Evolutionary conservation across 2,329 filamentous ascomycete species (phyloP).

Genomic region (Coniochaeta pulveracea): DNA sequence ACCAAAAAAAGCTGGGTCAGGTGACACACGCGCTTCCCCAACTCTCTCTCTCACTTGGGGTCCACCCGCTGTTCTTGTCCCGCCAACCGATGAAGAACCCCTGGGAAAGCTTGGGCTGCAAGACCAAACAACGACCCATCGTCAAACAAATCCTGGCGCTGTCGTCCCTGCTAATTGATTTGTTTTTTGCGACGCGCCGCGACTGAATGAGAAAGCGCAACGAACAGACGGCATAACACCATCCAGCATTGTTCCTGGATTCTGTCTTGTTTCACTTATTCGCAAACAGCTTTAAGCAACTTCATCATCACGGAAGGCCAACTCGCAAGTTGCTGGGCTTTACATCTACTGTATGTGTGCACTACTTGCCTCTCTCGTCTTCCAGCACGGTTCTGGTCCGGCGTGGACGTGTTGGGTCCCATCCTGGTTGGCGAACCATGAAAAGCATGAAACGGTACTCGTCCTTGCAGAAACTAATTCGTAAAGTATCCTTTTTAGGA

Average conservation of each 20-base stretch:
- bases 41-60: slow-evolving; percentile 3
- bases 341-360: slow-evolving; percentile 5
- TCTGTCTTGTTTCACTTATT: background rate
- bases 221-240: background rate
- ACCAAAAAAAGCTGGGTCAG: background rate
- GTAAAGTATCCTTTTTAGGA: slow-evolving; percentile 7
- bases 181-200: background rate
- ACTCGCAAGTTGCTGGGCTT: background rate
- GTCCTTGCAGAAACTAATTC: slow-evolving; percentile 12
- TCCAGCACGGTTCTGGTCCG: background rate
- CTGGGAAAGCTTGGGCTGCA: slow-evolving; percentile 9
- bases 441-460: slow-evolving; percentile 5
- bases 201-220: background rate
- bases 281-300: background rate
- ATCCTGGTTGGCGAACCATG: no score
- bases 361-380: background rate
- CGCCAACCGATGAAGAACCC: slow-evolving; percentile 11
- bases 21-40: background rate
- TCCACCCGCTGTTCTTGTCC: slow-evolving; percentile 8
- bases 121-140: slow-evolving; percentile 6
- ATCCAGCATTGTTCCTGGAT: background rate
- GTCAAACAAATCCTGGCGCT: background rate
- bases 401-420: background rate
- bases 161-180: background rate
- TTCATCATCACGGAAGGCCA: background rate